phyloP scores from a whole-genome alignment of 1,139 yeast genomes.

The Geotrichum citri-aurantii region DNA sequence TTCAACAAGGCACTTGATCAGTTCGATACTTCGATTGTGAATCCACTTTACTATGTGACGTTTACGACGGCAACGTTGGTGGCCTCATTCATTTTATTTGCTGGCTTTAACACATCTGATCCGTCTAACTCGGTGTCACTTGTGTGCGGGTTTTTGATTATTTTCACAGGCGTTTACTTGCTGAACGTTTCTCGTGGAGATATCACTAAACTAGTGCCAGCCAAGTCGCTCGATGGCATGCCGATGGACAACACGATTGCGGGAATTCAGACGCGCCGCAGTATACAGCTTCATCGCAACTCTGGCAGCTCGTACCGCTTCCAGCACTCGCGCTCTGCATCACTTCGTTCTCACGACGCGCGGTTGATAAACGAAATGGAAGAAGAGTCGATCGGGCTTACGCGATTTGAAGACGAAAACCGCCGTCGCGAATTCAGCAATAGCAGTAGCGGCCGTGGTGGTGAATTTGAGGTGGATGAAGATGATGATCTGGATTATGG shows the following conservation, averaged over 20 bases:
- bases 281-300: slow-evolving; percentile 41
- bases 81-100: slow-evolving; percentile 81
- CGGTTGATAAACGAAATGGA: slow-evolving; percentile 28
- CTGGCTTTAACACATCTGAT: slow-evolving; percentile 81
- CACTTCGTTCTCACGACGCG: slow-evolving; percentile 32
- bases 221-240: slow-evolving; percentile 60
- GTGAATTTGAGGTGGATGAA: neutral
- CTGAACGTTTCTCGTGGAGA: slow-evolving; percentile 69
- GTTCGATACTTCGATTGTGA: slow-evolving; percentile 87
- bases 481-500: slow-evolving; percentile 4
- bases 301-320: slow-evolving; percentile 23
- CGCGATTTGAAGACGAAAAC: slow-evolving; percentile 32
- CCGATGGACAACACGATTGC: slow-evolving; percentile 86
- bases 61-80: slow-evolving; percentile 83
- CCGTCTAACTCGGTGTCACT: slow-evolving; percentile 80
- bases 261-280: slow-evolving; percentile 65
- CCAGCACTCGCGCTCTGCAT: slow-evolving; percentile 32
- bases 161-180: slow-evolving; percentile 81
- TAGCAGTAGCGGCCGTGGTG: slow-evolving; percentile 11
- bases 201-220: slow-evolving; percentile 44
- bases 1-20: slow-evolving; percentile 91
- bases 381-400: slow-evolving; percentile 34
- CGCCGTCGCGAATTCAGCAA: slow-evolving; percentile 27
- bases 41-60: slow-evolving; percentile 85
- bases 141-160: slow-evolving; percentile 78